A percentile compares a stretch with the other conserved stretches of the same genome.
These are phyloP conservation scores for Hericium rajendrae DNA, from an alignment of 768 basidiomycete species.

Conservation along the genomic window DNA sequence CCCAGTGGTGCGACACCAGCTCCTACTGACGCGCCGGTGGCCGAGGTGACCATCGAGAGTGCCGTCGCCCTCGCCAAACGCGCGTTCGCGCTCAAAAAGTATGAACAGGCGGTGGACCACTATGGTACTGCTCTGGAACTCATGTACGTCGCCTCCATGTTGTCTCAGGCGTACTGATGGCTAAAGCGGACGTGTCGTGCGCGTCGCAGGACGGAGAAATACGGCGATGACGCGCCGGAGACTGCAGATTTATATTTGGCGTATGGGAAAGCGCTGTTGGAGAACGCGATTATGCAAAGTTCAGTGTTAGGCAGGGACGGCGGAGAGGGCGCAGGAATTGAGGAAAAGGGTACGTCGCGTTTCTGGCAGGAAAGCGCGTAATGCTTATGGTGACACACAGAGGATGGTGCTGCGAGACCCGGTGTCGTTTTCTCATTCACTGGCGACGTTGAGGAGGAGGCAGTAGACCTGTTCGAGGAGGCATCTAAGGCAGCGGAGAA, in stretches of 20 bases:
- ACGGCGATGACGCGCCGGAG: conserved; percentile 75
- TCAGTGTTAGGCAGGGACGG: conserved; percentile 89
- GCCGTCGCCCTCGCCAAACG: conserved; percentile 75
- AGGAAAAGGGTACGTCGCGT: conserved; percentile 26
- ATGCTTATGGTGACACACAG: conserved; percentile 2
- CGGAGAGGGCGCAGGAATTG: conserved; percentile 42
- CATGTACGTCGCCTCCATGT: conserved; percentile 42
- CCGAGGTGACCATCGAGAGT: conserved; percentile 34
- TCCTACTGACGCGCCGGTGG: neutral
- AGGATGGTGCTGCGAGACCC: conserved; percentile 27
- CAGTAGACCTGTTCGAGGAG: conserved; percentile 58
- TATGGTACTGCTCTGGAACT: conserved; percentile 81
- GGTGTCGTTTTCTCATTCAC: conserved; percentile 70
- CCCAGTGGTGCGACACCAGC: no score
- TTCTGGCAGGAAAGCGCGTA: neutral
- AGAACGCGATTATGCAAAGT: conserved; percentile 81
- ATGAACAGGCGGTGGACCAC: conserved; percentile 74
- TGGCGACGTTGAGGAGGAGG: conserved; percentile 63
- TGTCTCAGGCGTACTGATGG: neutral
- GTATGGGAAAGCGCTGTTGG: conserved; percentile 89
- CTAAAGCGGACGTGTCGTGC: conserved; percentile 1
- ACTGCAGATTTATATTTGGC: conserved; percentile 82
- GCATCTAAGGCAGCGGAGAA: conserved; percentile 37
- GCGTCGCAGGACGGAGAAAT: conserved; percentile 49
- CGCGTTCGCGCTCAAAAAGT: conserved; percentile 81